These are phyloP conservation scores for Zoysia pacifica DNA, from an alignment of 176 grass and related monocot genomes.

Conservation along the genomic window DNA sequence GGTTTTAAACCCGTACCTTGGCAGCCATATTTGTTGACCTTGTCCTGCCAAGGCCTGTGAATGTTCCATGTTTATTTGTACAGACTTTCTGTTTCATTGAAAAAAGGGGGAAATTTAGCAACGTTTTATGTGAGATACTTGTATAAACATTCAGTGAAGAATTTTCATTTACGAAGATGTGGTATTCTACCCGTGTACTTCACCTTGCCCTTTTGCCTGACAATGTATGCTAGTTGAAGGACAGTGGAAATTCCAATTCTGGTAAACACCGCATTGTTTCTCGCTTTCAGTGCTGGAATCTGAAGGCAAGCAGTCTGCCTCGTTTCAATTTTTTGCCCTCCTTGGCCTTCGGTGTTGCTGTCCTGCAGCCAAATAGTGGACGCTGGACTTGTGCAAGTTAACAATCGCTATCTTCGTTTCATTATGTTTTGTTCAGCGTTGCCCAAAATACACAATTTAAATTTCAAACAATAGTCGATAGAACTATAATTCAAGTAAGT, in stretches of 20 bases:
- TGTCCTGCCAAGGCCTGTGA: constrained; percentile 56
- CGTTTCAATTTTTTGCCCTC: background rate
- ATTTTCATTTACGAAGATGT: constrained; percentile 31
- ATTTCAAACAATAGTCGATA: background rate
- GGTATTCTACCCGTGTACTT: background rate
- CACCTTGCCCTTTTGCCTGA: background rate
- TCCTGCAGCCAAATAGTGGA: background rate
- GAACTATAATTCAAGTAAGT: background rate
- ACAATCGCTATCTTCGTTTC: too few relatives aligned
- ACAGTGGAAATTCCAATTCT: background rate
- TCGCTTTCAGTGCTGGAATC: background rate
- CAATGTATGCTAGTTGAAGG: background rate
- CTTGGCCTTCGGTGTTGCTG: background rate
- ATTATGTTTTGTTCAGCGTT: too few relatives aligned
- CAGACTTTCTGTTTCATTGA: constrained; percentile 66
- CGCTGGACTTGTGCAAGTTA: background rate
- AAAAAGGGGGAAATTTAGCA: constrained; percentile 44
- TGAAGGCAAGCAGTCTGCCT: too few relatives aligned
- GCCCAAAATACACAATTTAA: background rate
- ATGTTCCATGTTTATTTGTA: constrained; percentile 91
- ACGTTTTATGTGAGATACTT: constrained; percentile 54
- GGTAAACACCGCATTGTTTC: background rate
- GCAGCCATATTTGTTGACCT: constrained; percentile 76
- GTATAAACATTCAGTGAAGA: constrained; percentile 65
- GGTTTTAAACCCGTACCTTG: constrained; percentile 51